These are phyloP conservation scores for Adansonia gregorii DNA, from an alignment of 441 rosid genomes.

Conservation along the genomic window DNA sequence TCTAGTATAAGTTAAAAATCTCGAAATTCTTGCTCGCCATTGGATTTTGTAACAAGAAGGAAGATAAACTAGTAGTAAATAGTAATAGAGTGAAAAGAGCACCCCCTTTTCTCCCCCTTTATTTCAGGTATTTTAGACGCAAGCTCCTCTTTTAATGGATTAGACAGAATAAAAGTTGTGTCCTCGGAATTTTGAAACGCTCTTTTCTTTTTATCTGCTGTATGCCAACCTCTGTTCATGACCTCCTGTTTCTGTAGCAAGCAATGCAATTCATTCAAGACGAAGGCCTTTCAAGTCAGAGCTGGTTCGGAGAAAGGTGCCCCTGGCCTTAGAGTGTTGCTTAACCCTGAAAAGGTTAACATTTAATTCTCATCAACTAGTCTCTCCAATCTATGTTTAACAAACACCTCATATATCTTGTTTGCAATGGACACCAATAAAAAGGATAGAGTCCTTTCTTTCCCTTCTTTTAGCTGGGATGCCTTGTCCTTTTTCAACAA, in stretches of 20 bases:
- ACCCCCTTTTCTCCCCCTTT: not conserved
- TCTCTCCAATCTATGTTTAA: not conserved
- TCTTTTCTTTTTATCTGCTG: not conserved
- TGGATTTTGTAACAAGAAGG: not conserved
- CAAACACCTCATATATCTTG: not conserved
- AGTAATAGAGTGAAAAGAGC: not conserved
- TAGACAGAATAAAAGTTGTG: not conserved
- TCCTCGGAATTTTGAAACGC: not conserved
- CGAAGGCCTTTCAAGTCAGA: conserved; percentile 68
- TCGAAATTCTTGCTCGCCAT: not conserved
- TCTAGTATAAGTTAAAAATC: not conserved
- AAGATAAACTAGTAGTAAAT: no score
- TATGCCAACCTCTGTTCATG: conserved; percentile 15
- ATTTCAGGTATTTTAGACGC: not conserved
- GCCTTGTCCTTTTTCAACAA: not conserved
- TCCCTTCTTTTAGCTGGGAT: not conserved
- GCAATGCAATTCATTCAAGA: conserved; percentile 81
- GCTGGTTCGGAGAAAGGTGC: conserved; percentile 59
- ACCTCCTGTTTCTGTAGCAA: conserved; percentile 44
- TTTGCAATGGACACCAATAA: not conserved
- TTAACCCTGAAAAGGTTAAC: conserved; percentile 78
- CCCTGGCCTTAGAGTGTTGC: conserved; percentile 59
- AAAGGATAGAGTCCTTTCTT: not conserved
- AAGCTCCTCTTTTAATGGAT: not conserved
- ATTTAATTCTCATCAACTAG: not conserved